phyloP scores from a whole-genome alignment of 805 yeast species.

The Lachancea fermentati region DNA sequence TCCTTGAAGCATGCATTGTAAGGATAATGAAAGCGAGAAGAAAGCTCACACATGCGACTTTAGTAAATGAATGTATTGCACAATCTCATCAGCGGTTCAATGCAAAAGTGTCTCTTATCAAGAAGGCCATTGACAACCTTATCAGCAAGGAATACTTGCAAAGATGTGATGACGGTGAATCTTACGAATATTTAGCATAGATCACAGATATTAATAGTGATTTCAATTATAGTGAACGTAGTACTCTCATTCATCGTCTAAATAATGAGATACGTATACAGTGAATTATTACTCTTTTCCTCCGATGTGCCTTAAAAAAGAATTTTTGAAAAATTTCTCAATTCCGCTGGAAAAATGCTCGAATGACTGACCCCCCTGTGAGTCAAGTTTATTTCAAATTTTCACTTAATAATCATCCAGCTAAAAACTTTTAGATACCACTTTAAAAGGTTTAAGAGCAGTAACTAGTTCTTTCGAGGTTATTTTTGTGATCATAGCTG shows the following conservation, averaged over 20 bases:
- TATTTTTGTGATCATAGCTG: neutral
- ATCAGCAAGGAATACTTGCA: conserved; percentile 82
- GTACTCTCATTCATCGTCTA: neutral
- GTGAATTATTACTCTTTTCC: no score
- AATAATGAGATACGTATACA: no score
- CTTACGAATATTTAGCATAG: conserved; percentile 77
- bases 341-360: conserved; percentile 8
- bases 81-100: conserved; percentile 76
- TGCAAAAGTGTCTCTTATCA: conserved; percentile 81
- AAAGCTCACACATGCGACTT: conserved; percentile 65
- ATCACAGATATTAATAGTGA: neutral
- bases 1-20: conserved; percentile 88
- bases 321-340: conserved; percentile 6
- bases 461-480: neutral
- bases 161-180: conserved; percentile 64
- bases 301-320: no score
- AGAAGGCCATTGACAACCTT: conserved; percentile 76
- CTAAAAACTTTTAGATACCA: neutral
- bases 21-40: conserved; percentile 95
- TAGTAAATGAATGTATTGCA: conserved; percentile 82
- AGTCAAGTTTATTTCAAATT: neutral
- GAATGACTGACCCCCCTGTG: conserved; percentile 2
- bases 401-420: neutral
- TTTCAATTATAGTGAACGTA: neutral
- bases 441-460: neutral